These are phyloP conservation scores for Ajuga chamaepitys DNA, from an alignment of 257 asterid species.

Conservation along the genomic window DNA sequence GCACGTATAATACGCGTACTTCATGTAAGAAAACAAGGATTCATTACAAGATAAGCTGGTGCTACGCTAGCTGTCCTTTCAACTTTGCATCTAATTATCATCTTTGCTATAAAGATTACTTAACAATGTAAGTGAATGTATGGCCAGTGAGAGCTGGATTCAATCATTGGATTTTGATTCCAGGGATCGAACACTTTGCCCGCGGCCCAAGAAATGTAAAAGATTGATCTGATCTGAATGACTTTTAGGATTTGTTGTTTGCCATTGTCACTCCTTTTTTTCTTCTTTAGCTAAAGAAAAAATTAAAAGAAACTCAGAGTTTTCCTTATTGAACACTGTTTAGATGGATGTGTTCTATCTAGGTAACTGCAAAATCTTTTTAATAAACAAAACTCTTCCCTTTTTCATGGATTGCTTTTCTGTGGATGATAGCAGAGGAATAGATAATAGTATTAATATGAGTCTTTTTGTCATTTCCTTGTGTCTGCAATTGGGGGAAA, in stretches of 20 bases:
- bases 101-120: constrained; percentile 12
- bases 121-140: constrained; percentile 18
- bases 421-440: constrained; percentile 11
- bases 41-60: neutral
- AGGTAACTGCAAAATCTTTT: neutral
- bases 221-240: constrained; percentile 44
- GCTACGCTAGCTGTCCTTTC: constrained; percentile 1
- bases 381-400: neutral
- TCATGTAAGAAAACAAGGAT: neutral
- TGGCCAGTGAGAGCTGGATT: constrained; percentile 32
- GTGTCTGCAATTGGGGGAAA: constrained; percentile 25
- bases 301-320: neutral
- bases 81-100: constrained; percentile 32
- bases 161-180: constrained; percentile 76
- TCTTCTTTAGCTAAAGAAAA: constrained; percentile 2
- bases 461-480: constrained; percentile 28
- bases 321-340: constrained; percentile 1
- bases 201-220: constrained; percentile 51
- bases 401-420: constrained; percentile 29
- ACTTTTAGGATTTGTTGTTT: constrained; percentile 69
- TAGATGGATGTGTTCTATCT: constrained; percentile 1
- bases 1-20: too few species aligned
- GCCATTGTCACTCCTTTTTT: constrained; percentile 41
- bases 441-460: neutral
- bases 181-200: constrained; percentile 31